A percentile compares a stretch with the other conserved stretches of the same genome.
Conservation (phyloP, 2,329 filamentous ascomycete species). For the Xylariomycetidae sp. region DNA sequence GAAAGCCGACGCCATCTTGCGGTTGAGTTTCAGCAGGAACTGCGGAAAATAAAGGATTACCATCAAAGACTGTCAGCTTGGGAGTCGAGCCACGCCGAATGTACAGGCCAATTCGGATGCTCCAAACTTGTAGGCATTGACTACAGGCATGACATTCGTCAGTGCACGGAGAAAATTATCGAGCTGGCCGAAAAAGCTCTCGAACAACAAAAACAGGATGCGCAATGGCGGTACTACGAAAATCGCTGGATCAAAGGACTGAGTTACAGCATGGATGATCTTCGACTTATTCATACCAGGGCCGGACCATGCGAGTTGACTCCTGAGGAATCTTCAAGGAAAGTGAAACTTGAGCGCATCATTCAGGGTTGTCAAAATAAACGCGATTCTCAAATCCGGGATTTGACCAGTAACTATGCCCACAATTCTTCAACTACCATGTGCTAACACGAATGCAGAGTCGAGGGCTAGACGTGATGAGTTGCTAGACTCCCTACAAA, state of each 20-base stretch:
- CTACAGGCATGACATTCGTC: conserved; percentile 16
- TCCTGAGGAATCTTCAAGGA: conserved; percentile 26
- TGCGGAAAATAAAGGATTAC: conserved; percentile 18
- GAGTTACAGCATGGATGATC: conserved; percentile 22
- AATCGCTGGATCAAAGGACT: conserved; percentile 11
- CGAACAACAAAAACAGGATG: conserved; percentile 16
- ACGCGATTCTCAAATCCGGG: conserved; percentile 17
- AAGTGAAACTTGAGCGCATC: conserved; percentile 28
- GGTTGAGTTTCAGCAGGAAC: conserved; percentile 36
- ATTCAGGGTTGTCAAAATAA: conserved; percentile 28
- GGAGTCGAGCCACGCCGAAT: conserved; percentile 14
- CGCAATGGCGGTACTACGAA: conserved; percentile 23
- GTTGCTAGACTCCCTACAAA: conserved; percentile 14
- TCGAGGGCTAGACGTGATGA: conserved; percentile 12
- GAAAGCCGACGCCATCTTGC: conserved; percentile 40
- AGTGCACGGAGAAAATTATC: conserved; percentile 21
- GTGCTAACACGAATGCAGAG: conserved; percentile 16
- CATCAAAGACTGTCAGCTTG: conserved; percentile 15
- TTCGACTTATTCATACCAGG: conserved; percentile 33
- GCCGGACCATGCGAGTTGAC: conserved; percentile 33
- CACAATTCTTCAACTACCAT: background rate
- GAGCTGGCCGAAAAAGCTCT: conserved; percentile 16
- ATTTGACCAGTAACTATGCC: background rate
- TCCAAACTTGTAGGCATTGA: conserved; percentile 17
- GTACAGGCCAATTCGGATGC: conserved; percentile 16